A percentile compares a stretch with the other conserved stretches of the same genome.
These are phyloP conservation scores for Melaleuca alternifolia DNA, from an alignment of 345 rosid species.

Conservation along the genomic window DNA sequence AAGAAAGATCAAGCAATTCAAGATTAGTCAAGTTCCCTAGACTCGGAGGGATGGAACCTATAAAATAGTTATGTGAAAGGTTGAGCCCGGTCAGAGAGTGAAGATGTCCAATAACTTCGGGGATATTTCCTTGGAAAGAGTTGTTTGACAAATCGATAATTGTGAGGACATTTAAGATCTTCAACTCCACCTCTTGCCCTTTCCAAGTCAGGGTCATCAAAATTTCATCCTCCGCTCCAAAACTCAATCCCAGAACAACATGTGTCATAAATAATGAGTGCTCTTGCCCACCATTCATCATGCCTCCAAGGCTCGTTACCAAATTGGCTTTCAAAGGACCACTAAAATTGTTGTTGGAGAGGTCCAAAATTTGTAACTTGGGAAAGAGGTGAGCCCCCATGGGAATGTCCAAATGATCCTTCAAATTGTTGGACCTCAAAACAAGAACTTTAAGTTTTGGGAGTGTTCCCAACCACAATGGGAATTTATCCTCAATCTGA, in stretches of 20 bases:
- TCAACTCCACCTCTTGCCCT: not conserved
- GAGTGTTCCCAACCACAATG: not conserved
- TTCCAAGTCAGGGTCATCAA: accelerated
- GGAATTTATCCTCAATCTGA: not conserved
- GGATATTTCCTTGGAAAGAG: not conserved
- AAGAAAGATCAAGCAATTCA: not conserved
- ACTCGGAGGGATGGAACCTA: not conserved
- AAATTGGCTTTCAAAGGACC: not conserved
- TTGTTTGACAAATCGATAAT: not conserved
- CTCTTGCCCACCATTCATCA: not conserved
- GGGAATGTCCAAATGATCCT: not conserved
- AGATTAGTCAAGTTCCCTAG: not conserved
- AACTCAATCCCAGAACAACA: accelerated
- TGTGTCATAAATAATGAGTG: not conserved
- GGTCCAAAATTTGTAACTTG: not conserved
- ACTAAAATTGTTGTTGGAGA: not conserved
- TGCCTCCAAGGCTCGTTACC: not conserved
- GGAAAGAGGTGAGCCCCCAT: not conserved
- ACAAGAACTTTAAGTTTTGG: not conserved
- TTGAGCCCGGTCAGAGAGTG: not conserved
- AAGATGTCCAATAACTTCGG: not conserved
- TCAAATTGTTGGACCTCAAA: not conserved
- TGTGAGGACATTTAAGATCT: not conserved
- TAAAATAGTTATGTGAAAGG: not conserved
- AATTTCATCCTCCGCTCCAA: not conserved